Conservation (phyloP, 495 filamentous ascomycete genomes). For the Daldinia bambusicola region DNA sequence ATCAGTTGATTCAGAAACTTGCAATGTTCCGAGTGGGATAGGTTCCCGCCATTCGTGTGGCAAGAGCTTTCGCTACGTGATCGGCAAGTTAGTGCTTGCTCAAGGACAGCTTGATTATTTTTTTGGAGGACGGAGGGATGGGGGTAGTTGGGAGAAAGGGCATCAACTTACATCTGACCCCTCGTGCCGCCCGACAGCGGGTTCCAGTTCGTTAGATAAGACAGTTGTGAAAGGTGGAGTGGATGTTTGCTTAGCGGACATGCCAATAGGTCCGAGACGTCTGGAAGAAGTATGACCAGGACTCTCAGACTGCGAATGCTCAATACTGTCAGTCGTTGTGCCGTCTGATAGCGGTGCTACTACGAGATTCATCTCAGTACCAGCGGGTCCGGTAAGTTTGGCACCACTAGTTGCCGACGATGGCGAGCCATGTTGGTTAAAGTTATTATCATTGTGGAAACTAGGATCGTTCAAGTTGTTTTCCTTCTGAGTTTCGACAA, state of each 20-base stretch:
- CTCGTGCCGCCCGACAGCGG: neutral
- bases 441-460: neutral
- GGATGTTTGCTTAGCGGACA: neutral
- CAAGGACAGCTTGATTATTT: no score
- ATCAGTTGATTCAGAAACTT: neutral
- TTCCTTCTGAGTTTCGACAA: neutral
- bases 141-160: no score
- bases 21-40: neutral
- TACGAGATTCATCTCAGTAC: neutral
- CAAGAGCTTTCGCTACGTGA: neutral
- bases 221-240: neutral
- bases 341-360: neutral
- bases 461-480: neutral
- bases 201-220: neutral
- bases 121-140: no score
- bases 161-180: neutral
- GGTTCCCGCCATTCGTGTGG: neutral
- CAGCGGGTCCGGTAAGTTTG: neutral
- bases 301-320: neutral
- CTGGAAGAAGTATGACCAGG: neutral
- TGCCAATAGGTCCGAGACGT: neutral
- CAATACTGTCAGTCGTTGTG: neutral
- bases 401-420: neutral
- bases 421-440: neutral
- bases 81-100: neutral